Evolutionary conservation across 2,329 filamentous ascomycete genomes (phyloP).

Genomic region (Cytospora schulzeri): DNA sequence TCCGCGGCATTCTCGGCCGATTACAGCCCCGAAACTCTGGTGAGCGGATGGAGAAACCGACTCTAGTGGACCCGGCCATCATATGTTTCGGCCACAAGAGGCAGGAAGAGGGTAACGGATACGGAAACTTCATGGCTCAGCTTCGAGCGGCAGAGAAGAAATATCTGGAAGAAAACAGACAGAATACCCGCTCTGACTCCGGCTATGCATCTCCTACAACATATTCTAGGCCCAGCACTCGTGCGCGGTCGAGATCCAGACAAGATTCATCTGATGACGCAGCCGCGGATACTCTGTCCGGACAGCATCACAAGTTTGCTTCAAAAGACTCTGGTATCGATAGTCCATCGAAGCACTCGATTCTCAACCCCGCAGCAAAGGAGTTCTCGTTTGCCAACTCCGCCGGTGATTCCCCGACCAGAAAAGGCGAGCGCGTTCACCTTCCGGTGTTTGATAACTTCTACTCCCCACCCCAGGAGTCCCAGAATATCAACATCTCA

Average conservation of each 20-base stretch:
- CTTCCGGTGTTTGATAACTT: not conserved
- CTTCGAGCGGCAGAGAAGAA: not conserved
- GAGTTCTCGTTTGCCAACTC: constrained; percentile 12
- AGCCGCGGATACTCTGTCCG: not conserved
- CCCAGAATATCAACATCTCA: not conserved
- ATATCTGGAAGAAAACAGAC: not conserved
- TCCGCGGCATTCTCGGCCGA: constrained; percentile 20
- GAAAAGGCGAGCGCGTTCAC: not conserved
- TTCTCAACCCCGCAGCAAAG: constrained; percentile 25
- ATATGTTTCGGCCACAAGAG: constrained; percentile 6
- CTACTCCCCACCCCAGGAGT: not conserved
- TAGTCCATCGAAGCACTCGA: constrained; percentile 15
- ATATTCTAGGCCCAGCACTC: constrained; percentile 6
- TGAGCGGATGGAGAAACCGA: not conserved
- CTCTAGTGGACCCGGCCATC: constrained; percentile 15
- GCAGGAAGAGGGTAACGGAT: not conserved
- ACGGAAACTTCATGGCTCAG: not conserved
- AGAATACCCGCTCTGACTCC: constrained; percentile 15
- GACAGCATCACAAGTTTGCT: not conserved
- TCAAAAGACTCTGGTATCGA: constrained; percentile 4
- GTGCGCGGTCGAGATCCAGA: constrained; percentile 11
- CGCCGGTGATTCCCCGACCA: not conserved
- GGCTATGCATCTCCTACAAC: constrained; percentile 18
- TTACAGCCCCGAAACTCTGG: not conserved
- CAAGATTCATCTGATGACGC: not conserved